These are phyloP conservation scores for Coemansia furcata DNA, from an alignment of 192 early-diverging fungal species.

Conservation along the genomic window DNA sequence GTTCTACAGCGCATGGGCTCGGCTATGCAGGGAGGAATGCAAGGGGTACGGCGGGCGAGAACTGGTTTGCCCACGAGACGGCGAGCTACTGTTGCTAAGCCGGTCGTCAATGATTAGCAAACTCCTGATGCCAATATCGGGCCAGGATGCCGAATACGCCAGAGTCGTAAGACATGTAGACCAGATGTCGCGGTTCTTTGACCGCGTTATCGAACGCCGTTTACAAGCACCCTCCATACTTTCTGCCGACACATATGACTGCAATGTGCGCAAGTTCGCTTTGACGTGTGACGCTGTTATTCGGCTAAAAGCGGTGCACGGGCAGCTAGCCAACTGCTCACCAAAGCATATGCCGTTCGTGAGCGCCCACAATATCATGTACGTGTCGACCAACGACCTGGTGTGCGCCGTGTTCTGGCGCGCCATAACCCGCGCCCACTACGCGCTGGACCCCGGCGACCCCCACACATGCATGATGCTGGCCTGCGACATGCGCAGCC, in stretches of 20 bases:
- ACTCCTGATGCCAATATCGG: neutral
- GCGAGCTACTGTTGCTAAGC: neutral
- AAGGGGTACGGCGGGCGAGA: neutral
- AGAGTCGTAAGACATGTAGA: neutral
- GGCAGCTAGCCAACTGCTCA: slow-evolving; percentile 8
- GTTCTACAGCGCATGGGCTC: slow-evolving; percentile 30
- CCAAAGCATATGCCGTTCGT: neutral
- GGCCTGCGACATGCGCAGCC: slow-evolving; percentile 35
- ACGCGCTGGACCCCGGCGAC: slow-evolving; percentile 4
- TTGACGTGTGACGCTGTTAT: slow-evolving; percentile 1
- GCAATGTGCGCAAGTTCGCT: slow-evolving; percentile 5
- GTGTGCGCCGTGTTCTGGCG: slow-evolving; percentile 35
- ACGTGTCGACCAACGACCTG: slow-evolving; percentile 37
- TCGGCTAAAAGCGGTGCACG: slow-evolving; percentile 19
- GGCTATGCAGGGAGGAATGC: neutral
- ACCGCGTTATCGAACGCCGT: neutral
- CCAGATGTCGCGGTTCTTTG: neutral
- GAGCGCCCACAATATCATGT: slow-evolving; percentile 2
- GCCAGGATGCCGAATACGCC: neutral
- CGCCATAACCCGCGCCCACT: slow-evolving; percentile 34
- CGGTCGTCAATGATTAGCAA: neutral
- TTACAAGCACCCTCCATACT: neutral
- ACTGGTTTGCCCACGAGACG: neutral
- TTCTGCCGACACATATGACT: neutral
- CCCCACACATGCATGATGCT: slow-evolving; percentile 37